These are phyloP conservation scores for Beauveria brongniartii DNA, from an alignment of 2,329 filamentous ascomycete genomes.

Conservation along the genomic window DNA sequence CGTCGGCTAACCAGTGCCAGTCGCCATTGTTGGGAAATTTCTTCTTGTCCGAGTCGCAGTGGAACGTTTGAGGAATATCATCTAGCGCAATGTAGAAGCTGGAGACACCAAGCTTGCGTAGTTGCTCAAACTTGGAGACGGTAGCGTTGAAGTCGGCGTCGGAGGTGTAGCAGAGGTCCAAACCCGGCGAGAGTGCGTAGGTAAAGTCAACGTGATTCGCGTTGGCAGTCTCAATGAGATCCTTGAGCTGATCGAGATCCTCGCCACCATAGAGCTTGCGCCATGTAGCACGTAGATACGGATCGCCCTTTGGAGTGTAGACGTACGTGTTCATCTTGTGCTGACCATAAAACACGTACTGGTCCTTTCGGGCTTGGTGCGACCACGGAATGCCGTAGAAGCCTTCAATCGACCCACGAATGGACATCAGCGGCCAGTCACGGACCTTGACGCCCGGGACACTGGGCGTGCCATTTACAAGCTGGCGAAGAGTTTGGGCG, in stretches of 20 bases:
- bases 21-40: conserved; percentile 8
- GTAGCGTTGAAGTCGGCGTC: conserved; percentile 13
- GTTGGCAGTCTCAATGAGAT: conserved; percentile 14
- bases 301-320: conserved; percentile 14
- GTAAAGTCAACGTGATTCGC: conserved; percentile 15
- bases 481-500: conserved; percentile 13
- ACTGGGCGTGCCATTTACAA: not conserved
- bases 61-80: conserved; percentile 12
- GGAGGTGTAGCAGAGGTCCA: conserved; percentile 14
- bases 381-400: conserved; percentile 16
- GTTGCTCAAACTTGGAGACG: conserved; percentile 13
- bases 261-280: conserved; percentile 11
- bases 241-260: conserved; percentile 12
- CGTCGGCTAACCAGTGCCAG: conserved; percentile 9
- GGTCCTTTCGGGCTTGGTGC: conserved; percentile 14
- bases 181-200: conserved; percentile 13
- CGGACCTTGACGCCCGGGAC: conserved; percentile 12
- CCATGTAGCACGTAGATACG: conserved; percentile 10
- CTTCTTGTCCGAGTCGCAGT: conserved; percentile 11
- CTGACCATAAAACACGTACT: conserved; percentile 13
- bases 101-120: conserved; percentile 12
- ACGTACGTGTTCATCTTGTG: conserved; percentile 15
- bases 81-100: conserved; percentile 15
- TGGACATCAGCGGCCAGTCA: conserved; percentile 15
- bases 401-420: conserved; percentile 15